Evolutionary conservation across 106 monocot genomes (phyloP).

Genomic region (Platanthera zijinensis): DNA sequence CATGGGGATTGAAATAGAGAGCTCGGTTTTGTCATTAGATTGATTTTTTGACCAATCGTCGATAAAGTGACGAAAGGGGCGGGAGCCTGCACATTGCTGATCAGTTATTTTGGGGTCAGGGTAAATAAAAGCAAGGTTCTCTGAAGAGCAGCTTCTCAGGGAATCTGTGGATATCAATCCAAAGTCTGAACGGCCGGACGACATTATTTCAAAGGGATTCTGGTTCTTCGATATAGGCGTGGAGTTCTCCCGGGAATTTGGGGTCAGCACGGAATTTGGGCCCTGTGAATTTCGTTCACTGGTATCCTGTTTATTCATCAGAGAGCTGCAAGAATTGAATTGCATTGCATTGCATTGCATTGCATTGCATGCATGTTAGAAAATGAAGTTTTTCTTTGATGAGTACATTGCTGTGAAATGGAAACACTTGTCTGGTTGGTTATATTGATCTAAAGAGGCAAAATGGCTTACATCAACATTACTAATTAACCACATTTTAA

Average conservation of each 20-base stretch:
- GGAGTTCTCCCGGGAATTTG: constrained; percentile 11
- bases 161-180: constrained; percentile 27
- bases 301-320: constrained; percentile 36
- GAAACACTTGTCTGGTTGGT: no score
- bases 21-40: constrained; percentile 40
- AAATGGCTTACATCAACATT: no score
- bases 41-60: constrained; percentile 57
- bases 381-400: neutral
- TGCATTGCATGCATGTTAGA: neutral
- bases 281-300: constrained; percentile 11
- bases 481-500: no score
- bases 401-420: no score
- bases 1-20: constrained; percentile 67
- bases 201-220: constrained; percentile 26
- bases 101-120: constrained; percentile 8
- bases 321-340: constrained; percentile 28
- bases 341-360: no score
- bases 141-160: constrained; percentile 25
- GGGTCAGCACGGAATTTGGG: constrained; percentile 12
- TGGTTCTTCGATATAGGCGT: constrained; percentile 23
- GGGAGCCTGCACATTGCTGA: constrained; percentile 14
- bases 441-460: no score
- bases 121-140: constrained; percentile 18
- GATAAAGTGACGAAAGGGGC: constrained; percentile 50
- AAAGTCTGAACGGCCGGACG: constrained; percentile 13